Base-by-base conservation (phyloP, 768 basidiomycete genomes). In the Rhizopogon vesiculosus region DNA sequence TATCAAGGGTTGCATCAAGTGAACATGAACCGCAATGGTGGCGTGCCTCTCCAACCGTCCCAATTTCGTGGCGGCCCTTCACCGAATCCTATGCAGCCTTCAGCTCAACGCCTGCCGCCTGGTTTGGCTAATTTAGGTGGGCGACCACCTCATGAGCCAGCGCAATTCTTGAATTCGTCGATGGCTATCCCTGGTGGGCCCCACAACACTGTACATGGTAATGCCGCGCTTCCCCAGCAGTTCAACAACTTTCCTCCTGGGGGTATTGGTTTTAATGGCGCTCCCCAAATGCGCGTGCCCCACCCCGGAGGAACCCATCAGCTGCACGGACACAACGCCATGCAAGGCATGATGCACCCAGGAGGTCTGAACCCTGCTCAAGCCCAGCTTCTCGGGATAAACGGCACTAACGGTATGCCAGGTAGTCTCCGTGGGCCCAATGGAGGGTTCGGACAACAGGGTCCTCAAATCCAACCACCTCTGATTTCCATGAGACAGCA, bases 61-160 rank as follows among this genome's bases (percentile, higher is more conserved):
- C 84, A 84, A 43, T 89, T 78, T 71, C 87, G 90, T 19, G 85
- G 85, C 52, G 86, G 80, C 16, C 83, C 83, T 10, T 89, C 88
- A 25, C 87, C 89, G 3, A 80, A 73, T 59, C 66, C 78, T 22
- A 64, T 81, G 42, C 72, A 77, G 41, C 73, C 73, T 35, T 66
- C 69, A 13, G 72, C 73, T 41, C 86, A 87, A 63, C 81, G 88
- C 42, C 71, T 92, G 35, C 90, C 90, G 12, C 89, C 89, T 15
- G 90, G 89, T 33, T 74, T 92, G 40, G 89, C 90, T 12, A 91
- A 91, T 63, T 79, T 92, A 18, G 91, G 90, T 29, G 89, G 82
- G 42, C 84, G 90, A 7, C 89, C 89, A 22, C 89, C 89, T 3
- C 89, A 90, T 60, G 90, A 91, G 50, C 82, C 87, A 19, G 77